Evolutionary conservation across 164 flowering plant genomes (phyloP), one percentile per base, ranked within the genome.

Genomic region (Aristolochia fimbriata): DNA sequence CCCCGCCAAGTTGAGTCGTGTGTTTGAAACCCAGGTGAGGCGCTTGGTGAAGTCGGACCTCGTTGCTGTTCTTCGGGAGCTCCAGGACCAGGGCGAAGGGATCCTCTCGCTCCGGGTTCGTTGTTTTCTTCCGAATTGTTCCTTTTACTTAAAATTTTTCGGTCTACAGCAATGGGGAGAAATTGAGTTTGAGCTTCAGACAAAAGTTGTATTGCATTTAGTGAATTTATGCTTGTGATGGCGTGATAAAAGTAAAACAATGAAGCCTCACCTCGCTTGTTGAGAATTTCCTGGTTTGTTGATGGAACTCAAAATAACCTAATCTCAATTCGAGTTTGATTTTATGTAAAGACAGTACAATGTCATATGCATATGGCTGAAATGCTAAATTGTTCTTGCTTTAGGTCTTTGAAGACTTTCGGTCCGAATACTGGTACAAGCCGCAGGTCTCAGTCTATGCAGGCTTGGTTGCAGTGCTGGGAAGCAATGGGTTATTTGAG

Each of bases 381-480:
- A 37, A 3, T 37, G 43, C 12, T 37, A 7, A 37, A 37, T 37
- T 37, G 11, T 37, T 37, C 43, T 5, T 57, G 31, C 15, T 62
- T 23, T 59, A 88, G 92, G 93, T 83, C 57, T 86, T 86, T 62
- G 80, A 84, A 61, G 82, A 79, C 46, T 62, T 88, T 43, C 78
- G 75, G 51, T 76, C 73, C 66, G 93, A 88, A 73, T 49, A 75
- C 33, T 88, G 93, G 93, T 86, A 86, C 62, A 86, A 77, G 76
- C 93, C 96, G 54, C 80, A 71, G 62, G 68, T 80, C 13, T 65
- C 66, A 30, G 50, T 81, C 33, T 83, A 83, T 69, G 80, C 82
- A 47, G 84, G 81, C 46, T 74, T 86, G 76, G 72, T 86, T 52
- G 30, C 68, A 7, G 77, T 73, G 57, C 65, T 88, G 68, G 87